Evolutionary conservation across 345 rosid genomes (phyloP).

Genomic region (Eucalyptus curtisii): DNA sequence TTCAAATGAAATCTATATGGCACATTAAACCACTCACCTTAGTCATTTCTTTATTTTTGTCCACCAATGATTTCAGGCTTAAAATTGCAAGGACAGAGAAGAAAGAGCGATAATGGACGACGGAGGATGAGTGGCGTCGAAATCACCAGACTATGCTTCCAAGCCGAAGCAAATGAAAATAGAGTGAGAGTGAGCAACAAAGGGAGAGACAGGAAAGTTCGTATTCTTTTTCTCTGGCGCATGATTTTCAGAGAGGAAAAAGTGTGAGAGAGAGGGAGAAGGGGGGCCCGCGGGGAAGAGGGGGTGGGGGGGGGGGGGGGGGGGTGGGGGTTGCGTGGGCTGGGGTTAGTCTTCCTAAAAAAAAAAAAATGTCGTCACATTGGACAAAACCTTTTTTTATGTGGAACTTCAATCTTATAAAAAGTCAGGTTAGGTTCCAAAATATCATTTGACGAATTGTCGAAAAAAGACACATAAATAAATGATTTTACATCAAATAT

Average conservation of each 20-base stretch:
- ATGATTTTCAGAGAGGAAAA: not conserved
- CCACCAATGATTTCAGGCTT: not conserved
- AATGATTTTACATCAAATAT: too few relatives aligned
- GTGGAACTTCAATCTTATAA: not conserved
- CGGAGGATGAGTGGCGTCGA: rapidly evolving
- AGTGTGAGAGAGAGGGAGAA: not conserved
- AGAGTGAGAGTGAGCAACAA: not conserved
- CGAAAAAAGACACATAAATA: not conserved
- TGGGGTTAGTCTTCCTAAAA: not conserved
- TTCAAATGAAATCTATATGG: rapidly evolving
- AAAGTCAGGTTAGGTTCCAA: not conserved
- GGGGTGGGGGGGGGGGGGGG: too few relatives aligned
- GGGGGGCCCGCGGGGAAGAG: too few relatives aligned
- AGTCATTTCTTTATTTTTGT: too few relatives aligned
- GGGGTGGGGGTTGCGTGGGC: too few relatives aligned
- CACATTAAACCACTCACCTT: rapidly evolving
- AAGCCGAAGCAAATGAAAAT: not conserved
- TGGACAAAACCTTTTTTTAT: too few relatives aligned
- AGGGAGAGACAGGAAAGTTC: not conserved
- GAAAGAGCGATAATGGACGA: not conserved
- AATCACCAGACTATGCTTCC: not conserved
- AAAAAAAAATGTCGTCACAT: rapidly evolving
- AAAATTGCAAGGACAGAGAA: not conserved
- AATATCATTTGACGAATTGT: not conserved
- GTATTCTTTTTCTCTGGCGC: rapidly evolving